These are phyloP conservation scores for Hyaloperonospora brassicae DNA, from an alignment of 352 stramenopile species.

Conservation along the genomic window DNA sequence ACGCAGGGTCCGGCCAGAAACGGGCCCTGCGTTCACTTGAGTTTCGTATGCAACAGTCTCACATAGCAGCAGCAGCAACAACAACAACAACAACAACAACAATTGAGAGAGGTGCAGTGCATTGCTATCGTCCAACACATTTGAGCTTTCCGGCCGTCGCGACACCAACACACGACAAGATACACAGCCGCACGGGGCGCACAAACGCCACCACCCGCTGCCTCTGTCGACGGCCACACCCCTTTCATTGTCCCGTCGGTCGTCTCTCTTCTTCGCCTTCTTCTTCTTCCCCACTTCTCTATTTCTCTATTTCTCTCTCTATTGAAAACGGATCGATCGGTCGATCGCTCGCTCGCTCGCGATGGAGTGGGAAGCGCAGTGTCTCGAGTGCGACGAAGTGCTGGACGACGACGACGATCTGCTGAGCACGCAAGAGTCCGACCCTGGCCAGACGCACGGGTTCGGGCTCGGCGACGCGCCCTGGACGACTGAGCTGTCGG, in stretches of 20 bases:
- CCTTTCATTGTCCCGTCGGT: conserved; percentile 1
- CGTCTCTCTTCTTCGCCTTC: too few species aligned
- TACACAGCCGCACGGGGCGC: neutral
- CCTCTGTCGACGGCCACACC: neutral
- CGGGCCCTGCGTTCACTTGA: conserved; percentile 5
- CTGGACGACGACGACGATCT: conserved; percentile 59
- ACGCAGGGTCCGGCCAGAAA: too few species aligned
- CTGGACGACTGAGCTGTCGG: conserved; percentile 24
- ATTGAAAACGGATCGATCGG: neutral
- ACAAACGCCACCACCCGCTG: conserved; percentile 2
- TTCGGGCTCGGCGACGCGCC: conserved; percentile 15
- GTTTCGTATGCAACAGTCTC: conserved; percentile 18
- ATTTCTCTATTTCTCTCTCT: too few species aligned
- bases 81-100: neutral
- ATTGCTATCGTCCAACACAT: conserved; percentile 30
- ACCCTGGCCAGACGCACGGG: conserved; percentile 10
- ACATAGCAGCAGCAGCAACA: conserved; percentile 10
- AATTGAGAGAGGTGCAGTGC: conserved; percentile 1
- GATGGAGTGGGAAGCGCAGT: conserved; percentile 57
- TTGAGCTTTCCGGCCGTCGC: conserved; percentile 15
- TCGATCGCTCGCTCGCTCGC: neutral
- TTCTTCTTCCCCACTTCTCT: too few species aligned
- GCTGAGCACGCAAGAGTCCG: conserved; percentile 34
- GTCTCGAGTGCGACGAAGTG: conserved; percentile 75
- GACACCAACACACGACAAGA: neutral